Base-by-base conservation (phyloP, 768 basidiomycete species). In the Leccinum uliginosum region DNA sequence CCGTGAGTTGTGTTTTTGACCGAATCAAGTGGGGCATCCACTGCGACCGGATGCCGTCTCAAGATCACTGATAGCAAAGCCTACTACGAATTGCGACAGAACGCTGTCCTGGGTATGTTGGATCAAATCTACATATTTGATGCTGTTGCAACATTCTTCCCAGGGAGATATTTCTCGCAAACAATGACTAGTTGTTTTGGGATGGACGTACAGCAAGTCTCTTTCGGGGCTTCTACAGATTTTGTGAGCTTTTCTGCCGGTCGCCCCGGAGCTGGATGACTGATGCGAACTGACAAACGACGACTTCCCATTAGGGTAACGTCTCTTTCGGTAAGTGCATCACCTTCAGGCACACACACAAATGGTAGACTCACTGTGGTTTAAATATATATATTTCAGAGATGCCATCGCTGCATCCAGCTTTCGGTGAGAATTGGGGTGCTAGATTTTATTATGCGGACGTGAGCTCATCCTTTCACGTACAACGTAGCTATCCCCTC, bases 221-320 rank as follows among this genome's bases (percentile, higher is more conserved):
- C 76, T 4, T 74, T 81, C 9, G 72, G 72, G 17, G 88, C 86
- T 3, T 90, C 87, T 5, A 89, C 89, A 9, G 89, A 91, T 70
- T 90, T 91, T 68, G 89, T 90, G 59, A 74, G 87, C 76, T 4
- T 50, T 54, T 55, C 35, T 26, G 2, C 30, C 27, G 29, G 6
- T 53, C 34, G n/a, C 14, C 8, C 29, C 34, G 26, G 43, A 48
- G 26, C 35, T 49, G 27, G 24, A 47, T 54, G 46, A 38, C 48
- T 43, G 17, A n/a, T 8, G 6, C 19, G 32, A 30, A 51, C 51
- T 60, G 45, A 62, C 53, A n/a, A 52, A 66, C 61, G 43, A 56
- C 57, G 35, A 58, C 35, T 59, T 56, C 62, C 29, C 56, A 55
- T 52, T 66, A 91, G 89, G 89, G 89, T 1, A 89, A 91, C 60